phyloP scores from a whole-genome alignment of 2,329 filamentous ascomycete species.

The Corinectria fuckeliana region DNA sequence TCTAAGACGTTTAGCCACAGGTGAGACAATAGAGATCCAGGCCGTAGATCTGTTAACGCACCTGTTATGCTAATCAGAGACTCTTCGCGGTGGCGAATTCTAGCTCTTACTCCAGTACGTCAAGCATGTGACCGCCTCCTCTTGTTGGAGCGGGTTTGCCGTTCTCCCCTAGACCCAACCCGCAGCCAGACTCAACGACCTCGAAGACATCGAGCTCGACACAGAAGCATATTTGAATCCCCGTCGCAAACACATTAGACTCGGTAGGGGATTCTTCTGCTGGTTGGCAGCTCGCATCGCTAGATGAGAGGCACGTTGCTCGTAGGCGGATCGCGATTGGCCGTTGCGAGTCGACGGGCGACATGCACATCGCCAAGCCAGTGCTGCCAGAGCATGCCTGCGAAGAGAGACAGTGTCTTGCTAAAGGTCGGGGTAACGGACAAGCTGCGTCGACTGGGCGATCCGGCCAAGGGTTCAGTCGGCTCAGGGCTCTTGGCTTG shows the following conservation, averaged over 20 bases:
- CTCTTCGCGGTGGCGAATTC: not conserved
- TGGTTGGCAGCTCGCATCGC: conserved; percentile 23
- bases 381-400: conserved; percentile 15
- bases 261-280: conserved; percentile 11
- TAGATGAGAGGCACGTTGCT: conserved; percentile 36
- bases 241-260: conserved; percentile 17
- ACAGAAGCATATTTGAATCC: conserved; percentile 5
- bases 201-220: conserved; percentile 4
- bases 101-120: not conserved
- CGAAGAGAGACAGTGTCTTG: conserved; percentile 25
- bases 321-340: conserved; percentile 30
- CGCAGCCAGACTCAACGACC: conserved; percentile 4
- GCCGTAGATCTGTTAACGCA: not conserved
- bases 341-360: conserved; percentile 14
- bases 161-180: not conserved
- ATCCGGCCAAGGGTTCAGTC: conserved; percentile 5
- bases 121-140: not conserved
- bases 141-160: not conserved
- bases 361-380: conserved; percentile 28
- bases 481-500: conserved; percentile 9
- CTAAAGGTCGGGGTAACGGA: conserved; percentile 37
- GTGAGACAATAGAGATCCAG: conserved; percentile 16
- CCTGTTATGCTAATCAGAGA: not conserved
- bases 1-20: not conserved
- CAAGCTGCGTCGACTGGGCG: conserved; percentile 25